Evolutionary conservation across 495 filamentous ascomycete genomes (phyloP).

Genomic region (Xylaria venustula): DNA sequence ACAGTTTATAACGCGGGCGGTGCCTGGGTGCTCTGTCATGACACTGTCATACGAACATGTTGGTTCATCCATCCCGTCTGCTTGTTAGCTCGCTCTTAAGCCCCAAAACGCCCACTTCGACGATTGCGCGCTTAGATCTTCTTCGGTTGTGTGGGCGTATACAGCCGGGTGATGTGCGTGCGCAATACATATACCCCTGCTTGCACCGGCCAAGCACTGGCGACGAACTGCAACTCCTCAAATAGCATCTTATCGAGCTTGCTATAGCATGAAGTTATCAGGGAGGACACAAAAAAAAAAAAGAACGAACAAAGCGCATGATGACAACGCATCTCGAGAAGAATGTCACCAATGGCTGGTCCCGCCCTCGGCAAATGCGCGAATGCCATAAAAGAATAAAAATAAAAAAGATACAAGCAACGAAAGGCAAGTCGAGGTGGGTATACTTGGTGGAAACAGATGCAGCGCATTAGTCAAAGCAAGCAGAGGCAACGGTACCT

Average conservation of each 20-base stretch:
- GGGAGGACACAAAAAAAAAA: too few relatives aligned
- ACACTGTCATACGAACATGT: neutral
- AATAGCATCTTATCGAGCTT: neutral
- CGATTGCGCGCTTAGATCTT: neutral
- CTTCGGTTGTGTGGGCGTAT: neutral
- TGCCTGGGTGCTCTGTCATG: too few relatives aligned
- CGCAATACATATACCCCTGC: neutral
- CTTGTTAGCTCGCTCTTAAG: neutral
- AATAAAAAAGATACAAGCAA: neutral
- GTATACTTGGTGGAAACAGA: neutral
- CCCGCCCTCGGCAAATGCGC: neutral
- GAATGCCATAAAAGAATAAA: neutral
- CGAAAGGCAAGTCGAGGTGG: too few relatives aligned
- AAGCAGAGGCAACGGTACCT: conserved; percentile 21
- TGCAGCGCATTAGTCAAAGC: conserved; percentile 5
- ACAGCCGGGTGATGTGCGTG: neutral
- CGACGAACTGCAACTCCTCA: neutral
- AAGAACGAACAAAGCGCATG: too few relatives aligned
- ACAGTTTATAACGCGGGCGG: too few relatives aligned
- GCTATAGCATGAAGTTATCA: neutral
- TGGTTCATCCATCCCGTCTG: neutral
- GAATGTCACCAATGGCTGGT: neutral
- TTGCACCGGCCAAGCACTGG: neutral
- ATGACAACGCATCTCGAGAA: neutral
- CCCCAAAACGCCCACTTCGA: neutral